A percentile compares a stretch with the other conserved stretches of the same genome.
Conservation (phyloP, 2,329 filamentous ascomycete species). For the Pyrenophora seminiperda region DNA sequence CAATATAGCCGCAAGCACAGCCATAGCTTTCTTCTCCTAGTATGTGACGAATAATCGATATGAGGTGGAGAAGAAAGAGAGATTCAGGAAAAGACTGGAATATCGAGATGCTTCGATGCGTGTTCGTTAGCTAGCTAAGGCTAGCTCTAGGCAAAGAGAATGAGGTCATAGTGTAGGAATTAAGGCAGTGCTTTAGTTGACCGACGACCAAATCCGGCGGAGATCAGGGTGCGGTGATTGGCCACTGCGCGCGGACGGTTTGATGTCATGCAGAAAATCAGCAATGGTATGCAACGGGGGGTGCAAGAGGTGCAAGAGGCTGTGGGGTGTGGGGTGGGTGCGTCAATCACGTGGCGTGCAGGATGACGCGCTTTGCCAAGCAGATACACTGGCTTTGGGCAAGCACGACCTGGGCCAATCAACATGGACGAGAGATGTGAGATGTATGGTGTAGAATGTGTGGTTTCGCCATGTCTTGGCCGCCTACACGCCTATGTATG, state of each 20-base stretch:
- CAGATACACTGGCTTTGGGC: no score
- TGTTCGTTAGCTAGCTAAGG: constrained; percentile 12
- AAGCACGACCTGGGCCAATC: no score
- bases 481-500: no score
- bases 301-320: constrained; percentile 13
- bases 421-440: background rate
- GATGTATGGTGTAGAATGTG: background rate
- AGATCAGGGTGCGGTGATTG: constrained; percentile 25
- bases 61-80: constrained; percentile 9
- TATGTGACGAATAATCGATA: background rate
- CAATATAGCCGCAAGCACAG: constrained; percentile 44
- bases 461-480: constrained; percentile 16
- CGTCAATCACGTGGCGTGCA: constrained; percentile 22
- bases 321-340: constrained; percentile 14
- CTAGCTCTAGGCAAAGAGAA: constrained; percentile 23
- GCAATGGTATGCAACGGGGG: constrained; percentile 7
- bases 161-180: constrained; percentile 35
- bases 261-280: constrained; percentile 14
- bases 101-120: constrained; percentile 26
- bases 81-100: constrained; percentile 9
- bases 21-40: constrained; percentile 31
- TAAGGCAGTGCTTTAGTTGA: constrained; percentile 33
- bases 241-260: constrained; percentile 23
- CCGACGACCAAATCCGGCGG: constrained; percentile 30
- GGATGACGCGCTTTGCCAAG: constrained; percentile 13